Conservation (phyloP, 202 grass and related monocot species). For the Digitaria exilis region DNA sequence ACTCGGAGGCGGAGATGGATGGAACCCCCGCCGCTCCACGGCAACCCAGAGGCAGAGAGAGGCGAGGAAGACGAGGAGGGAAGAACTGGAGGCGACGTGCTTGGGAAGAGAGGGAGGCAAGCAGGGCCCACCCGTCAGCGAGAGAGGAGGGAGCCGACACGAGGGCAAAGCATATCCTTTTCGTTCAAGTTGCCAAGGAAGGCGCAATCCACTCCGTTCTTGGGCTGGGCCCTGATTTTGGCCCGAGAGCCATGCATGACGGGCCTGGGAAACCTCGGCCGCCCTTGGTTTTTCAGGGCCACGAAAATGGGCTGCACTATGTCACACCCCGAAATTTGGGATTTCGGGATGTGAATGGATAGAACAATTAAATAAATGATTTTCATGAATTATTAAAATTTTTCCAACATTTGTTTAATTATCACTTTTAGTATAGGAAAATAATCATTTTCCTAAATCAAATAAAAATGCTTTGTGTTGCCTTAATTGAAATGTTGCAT, state of each 20-base stretch:
- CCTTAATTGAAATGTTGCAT: no score
- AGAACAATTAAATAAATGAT: no score
- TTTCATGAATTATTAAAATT: no score
- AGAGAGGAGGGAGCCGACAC: not conserved
- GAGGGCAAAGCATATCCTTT: slow-evolving; percentile 2
- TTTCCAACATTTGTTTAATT: no score
- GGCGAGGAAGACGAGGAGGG: not conserved
- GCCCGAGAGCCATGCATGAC: not conserved
- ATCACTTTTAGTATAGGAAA: no score
- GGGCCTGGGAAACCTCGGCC: not conserved
- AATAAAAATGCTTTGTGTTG: no score
- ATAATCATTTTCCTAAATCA: no score
- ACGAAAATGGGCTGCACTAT: not conserved
- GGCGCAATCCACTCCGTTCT: not conserved
- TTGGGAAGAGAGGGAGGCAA: slow-evolving; percentile 4
- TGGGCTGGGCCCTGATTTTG: not conserved
- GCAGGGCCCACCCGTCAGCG: not conserved
- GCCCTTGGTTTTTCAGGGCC: no score
- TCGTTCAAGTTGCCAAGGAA: slow-evolving; percentile 1
- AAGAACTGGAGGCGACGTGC: slow-evolving; percentile 4
- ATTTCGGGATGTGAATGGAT: no score
- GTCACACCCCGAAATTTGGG: no score
- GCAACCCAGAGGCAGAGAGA: not conserved
- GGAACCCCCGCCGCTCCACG: slow-evolving; percentile 8
- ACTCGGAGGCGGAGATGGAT: not conserved